Evolutionary conservation across 352 stramenopile species (phyloP), one percentile per base, ranked within the genome.

Genomic region (Globisporangium nunn): DNA sequence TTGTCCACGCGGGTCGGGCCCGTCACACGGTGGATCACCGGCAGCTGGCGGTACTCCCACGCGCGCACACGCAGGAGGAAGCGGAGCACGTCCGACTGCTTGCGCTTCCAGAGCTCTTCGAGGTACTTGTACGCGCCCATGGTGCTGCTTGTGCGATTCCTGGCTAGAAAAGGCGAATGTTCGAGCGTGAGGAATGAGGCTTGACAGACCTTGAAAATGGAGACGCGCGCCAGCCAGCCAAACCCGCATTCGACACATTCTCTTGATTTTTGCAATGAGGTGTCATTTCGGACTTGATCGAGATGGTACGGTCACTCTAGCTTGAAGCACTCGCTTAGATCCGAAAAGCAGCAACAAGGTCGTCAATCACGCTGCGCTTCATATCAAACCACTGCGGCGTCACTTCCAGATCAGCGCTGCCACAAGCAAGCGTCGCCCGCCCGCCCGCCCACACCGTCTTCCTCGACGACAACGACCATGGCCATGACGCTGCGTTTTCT

Each of bases 121-220:
- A 99, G 87, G 79, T 99, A 99, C 88, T 99, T 99, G 96, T 99
- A 99, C 59, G 95, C 96, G 88, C 96, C 96, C 97, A 99, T 99
- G 30, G 23, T 55, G 50, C n/a, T 54, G 43, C 15, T 48, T 48
- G 43, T 48, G 43, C 43, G 66, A 63, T 80, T 79, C 60, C 59
- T 63, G 63, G 72, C 70, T 81, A 82, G 51, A 66, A 71, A 67
- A 67, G 63, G 66, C 62, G 52, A 73, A 73, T 73, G 66, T n/a
- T n/a, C n/a, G n/a, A 52, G 7, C 35, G 23, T 33, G 28, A 3
- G 17, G 18, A 6, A 4, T 23, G 40, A 14, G 33, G 6, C 33
- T 37, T 37, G 33, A 37, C 6, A 37, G 6, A 7, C n/a, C n/a
- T n/a, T n/a, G n/a, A n/a, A 37, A 12, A 12, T 15, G 43, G n/a